Base-by-base conservation (phyloP, 2,329 filamentous ascomycete genomes). In the Alternaria brassicicola region DNA sequence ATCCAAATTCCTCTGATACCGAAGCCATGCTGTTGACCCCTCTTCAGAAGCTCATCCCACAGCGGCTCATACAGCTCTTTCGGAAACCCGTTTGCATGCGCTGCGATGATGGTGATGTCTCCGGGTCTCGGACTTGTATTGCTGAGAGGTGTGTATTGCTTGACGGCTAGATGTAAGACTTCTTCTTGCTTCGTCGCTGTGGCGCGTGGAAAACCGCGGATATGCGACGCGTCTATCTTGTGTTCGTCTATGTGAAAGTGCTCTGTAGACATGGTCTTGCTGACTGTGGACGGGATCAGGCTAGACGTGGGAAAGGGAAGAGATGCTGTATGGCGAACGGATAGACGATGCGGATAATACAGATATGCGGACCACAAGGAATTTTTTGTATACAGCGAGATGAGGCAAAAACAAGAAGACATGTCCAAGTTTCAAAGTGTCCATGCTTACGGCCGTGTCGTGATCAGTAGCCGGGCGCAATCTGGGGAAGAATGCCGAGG, bases 51-150 rank as follows among this genome's bases (percentile, higher is more conserved):
- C 50, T 97, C 92, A 58, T 94, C 91, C 90, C 93, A 97, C 0
- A 97, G 81, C 0, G 94, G 91, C 70, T 97, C 93, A 73, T 97
- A 97, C 2, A 97, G 79, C 81, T 98, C 94, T 90, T 97, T 98
- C 10, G 92, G 90, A 66, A 97, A 97, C 10, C 89, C 94, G 80
- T 97, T 97, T 48, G 92, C 94, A 78, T 97, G 93, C 4, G 89
- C 89, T 10, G 86, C 92, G 54, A 98, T 87, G 57, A 98, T 88
- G 19, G 92, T 97, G 8, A 97, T 81, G 76, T 95, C 91, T 31
- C 91, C 91, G 1, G 87, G 85, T 62, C 86, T 82, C 0, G 92
- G 89, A 23, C 80, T 77, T 0, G 81, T 83, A 68, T 93, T 93
- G 71, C 89, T 85, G 54, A 86, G 81, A 1, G 93, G 93, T 0